Conservation (phyloP, 345 rosid genomes). For the Heritiera fomes region DNA sequence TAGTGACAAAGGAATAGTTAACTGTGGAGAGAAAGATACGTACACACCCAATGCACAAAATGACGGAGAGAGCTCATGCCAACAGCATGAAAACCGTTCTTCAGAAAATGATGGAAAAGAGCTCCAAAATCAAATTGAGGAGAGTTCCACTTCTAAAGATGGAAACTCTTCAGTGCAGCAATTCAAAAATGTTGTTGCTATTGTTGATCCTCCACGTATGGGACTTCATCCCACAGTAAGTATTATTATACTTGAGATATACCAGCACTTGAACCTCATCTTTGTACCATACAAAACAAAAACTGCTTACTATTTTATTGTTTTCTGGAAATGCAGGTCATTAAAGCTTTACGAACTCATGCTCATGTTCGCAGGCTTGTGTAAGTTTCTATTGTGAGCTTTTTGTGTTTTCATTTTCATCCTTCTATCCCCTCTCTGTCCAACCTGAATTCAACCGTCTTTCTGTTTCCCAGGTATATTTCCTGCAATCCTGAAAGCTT, state of each 20-base stretch:
- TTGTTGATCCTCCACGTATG: conserved; percentile 94
- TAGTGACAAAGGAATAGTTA: conserved; percentile 27
- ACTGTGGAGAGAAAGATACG: conserved; percentile 39
- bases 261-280: not conserved
- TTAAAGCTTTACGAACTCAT: conserved; percentile 81
- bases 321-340: conserved; percentile 49
- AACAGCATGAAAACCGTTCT: conserved; percentile 34
- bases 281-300: not conserved
- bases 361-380: conserved; percentile 67
- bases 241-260: conserved; percentile 9
- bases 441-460: not conserved
- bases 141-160: conserved; percentile 32
- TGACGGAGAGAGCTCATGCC: conserved; percentile 34
- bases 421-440: not conserved
- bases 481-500: conserved; percentile 96
- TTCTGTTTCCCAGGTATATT: conserved; percentile 60
- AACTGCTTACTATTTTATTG: not conserved
- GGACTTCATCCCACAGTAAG: conserved; percentile 92
- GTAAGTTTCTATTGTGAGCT: conserved; percentile 52
- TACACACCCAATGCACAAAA: conserved; percentile 21
- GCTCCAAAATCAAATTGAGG: conserved; percentile 32
- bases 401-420: not conserved
- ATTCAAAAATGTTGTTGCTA: conserved; percentile 85
- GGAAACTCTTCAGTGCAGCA: conserved; percentile 37
- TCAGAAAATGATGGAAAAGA: conserved; percentile 41